Base-by-base conservation (phyloP, 805 yeast genomes). In the Kuraishia ogatae region DNA sequence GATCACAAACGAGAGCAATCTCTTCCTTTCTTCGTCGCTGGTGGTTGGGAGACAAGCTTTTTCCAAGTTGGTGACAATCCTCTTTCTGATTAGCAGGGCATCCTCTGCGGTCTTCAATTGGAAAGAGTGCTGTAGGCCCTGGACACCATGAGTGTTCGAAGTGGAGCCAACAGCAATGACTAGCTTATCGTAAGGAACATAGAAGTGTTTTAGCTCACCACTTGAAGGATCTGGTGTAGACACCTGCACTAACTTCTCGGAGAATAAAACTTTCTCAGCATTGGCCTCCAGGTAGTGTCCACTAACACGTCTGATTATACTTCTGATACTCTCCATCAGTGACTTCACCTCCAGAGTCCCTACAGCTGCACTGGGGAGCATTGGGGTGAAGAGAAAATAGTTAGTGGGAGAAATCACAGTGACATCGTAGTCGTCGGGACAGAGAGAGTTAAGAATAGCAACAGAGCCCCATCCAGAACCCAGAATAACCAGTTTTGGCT, bases 381-480 rank as follows among this genome's bases (percentile, higher is more conserved):
- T 71, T 1, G 89, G 89, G 20, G 89, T 84, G 67, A 84, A 84
- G 58, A 84, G 65, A 67, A 84, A 84, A 66, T 84, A 84, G 64
- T 83, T 83, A 2, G 84, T 81, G 23, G 89, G 89, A 2, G 88
- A 82, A 43, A 84, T 74, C 24, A 84, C 83, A 2, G 87, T 82
- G 54, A 84, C 83, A 60, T 83, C 84, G 65, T 83, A 84, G 59
- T 79, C 81, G 49, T 78, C 78, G 23, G 79, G 74, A 56, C 74
- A 74, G 54, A 84, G 64, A 50, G 71, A 70, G 62, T 79, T 81
- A 59, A 84, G 71, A 10, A 83, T 62, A 15, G 84, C 82, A 28
- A 81, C 87, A 8, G 87, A 77, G 1, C 87, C 89, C 89, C 89
- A 84, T 50, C 89, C 89, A 46, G 84, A 77, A 19, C 89, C 89